Evolutionary conservation across 768 basidiomycete species (phyloP).

Genomic region (Suillus americanus): DNA sequence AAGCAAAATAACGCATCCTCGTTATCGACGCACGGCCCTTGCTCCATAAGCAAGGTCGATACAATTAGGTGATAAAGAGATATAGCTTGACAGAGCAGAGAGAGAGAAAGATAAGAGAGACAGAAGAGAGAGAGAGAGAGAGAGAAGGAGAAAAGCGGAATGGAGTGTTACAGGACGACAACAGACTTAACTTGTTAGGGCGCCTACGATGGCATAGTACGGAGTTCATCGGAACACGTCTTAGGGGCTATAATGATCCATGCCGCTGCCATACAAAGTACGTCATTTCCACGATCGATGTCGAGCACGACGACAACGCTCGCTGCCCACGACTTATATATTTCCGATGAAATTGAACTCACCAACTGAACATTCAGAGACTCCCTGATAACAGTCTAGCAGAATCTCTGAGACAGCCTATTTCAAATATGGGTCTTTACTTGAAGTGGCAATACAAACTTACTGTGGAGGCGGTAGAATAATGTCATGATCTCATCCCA

Average conservation of each 20-base stretch:
- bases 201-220: neutral
- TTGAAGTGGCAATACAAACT: no score
- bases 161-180: constrained; percentile 20
- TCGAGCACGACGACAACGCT: neutral
- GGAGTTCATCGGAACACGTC: neutral
- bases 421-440: no score
- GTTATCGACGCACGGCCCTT: constrained; percentile 49
- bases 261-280: neutral
- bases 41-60: constrained; percentile 33
- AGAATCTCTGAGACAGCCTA: neutral
- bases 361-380: neutral
- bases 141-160: constrained; percentile 1
- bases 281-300: neutral
- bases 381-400: neutral
- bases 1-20: constrained; percentile 51
- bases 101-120: constrained; percentile 19
- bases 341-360: neutral
- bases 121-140: constrained; percentile 10
- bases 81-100: constrained; percentile 10
- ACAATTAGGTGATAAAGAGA: constrained; percentile 16
- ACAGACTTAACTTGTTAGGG: constrained; percentile 22
- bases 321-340: neutral
- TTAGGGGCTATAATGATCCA: constrained; percentile 4
- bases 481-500: neutral
- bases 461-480: no score